phyloP scores from a whole-genome alignment of 2,329 filamentous ascomycete species.

The Aspergillus sp. region DNA sequence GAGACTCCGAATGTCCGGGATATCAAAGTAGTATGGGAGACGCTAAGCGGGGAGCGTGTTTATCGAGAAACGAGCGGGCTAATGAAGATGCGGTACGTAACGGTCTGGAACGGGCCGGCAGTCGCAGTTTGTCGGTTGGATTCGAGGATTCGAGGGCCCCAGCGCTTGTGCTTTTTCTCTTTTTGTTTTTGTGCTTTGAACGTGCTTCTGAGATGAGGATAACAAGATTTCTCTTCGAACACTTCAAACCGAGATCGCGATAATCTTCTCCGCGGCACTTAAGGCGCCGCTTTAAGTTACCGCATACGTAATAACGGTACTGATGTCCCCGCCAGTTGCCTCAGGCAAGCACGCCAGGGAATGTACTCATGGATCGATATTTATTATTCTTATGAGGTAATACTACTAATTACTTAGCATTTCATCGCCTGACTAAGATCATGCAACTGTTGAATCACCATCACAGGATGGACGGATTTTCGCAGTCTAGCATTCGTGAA shows the following conservation, averaged over 20 bases:
- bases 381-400: too few relatives aligned
- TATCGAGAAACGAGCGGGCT: background rate
- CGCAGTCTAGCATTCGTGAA: too few relatives aligned
- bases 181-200: background rate
- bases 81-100: constrained; percentile 6
- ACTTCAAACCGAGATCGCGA: background rate
- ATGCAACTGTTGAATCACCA: background rate
- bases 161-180: background rate
- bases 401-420: too few relatives aligned
- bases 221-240: background rate
- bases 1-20: background rate
- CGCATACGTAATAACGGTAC: background rate
- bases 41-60: constrained; percentile 7
- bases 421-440: background rate
- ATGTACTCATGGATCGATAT: too few relatives aligned
- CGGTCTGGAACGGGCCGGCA: constrained; percentile 1
- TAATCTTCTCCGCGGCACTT: background rate
- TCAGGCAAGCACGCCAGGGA: background rate
- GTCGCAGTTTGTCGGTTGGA: background rate
- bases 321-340: background rate
- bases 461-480: too few relatives aligned
- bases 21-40: background rate
- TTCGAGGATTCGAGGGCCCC: background rate
- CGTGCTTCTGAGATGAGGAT: background rate
- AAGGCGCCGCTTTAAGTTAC: constrained; percentile 1